Evolutionary conservation across 2,329 filamentous ascomycete genomes (phyloP), one percentile per base, ranked within the genome.

Genomic region (Apiospora phragmitis): DNA sequence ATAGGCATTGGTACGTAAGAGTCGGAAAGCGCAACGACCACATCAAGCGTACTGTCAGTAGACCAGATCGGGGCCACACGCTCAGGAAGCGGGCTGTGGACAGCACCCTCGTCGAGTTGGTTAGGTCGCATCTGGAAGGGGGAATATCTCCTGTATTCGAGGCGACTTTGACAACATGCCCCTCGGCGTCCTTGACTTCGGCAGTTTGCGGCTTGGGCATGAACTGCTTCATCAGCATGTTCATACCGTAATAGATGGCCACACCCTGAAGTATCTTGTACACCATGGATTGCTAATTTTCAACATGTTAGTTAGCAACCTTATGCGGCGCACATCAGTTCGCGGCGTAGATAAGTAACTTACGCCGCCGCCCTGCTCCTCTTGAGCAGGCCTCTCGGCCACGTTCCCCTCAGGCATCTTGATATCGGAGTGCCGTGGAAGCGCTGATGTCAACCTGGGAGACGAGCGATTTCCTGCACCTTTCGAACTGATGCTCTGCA

Each of bases 11-110:
- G 89, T 43, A 89, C 87, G 74, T 92, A 87, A 12, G 92, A 92
- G 16, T 93, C 89, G 66, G 94, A 95, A 70, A 98, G 88, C 76
- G 95, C 96, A 79, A 99, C 89, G 74, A 89, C 86, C 76, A 99
- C 90, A 81, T 99, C 96, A 75, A 99, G 82, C 71, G 89, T 85
- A 76, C 90, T 93, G 79, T 96, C 90, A 66, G 88, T 84, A 2
- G 93, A 90, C 96, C 96, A 99, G 77, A 98, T 94, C 29, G 96
- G 95, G 47, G 93, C 93, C 72, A 98, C 86, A 70, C 87, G 88
- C 74, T 91, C 87, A 1, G 94, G 94, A 24, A 94, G 82, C 0
- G 82, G 80, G 76, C 87, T 92, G 79, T 91, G 92, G 68, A 86
- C 82, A 29, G 90, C 91, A 74, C 88, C 89, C 72, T 89, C 85